Conservation (phyloP, 208 protist genomes). For the Leishmania amazonensis region DNA sequence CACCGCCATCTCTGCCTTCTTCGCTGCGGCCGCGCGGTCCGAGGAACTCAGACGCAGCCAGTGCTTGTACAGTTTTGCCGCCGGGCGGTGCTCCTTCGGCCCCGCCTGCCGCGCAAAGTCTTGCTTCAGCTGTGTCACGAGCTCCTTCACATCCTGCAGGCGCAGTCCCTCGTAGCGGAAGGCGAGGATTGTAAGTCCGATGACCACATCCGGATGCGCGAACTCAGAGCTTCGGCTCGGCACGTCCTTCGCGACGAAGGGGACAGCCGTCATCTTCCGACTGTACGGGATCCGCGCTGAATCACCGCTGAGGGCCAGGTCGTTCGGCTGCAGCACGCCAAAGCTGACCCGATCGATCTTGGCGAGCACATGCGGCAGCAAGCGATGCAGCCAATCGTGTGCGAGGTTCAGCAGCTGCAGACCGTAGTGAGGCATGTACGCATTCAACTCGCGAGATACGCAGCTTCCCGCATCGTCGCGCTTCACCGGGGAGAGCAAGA, state of each 20-base stretch:
- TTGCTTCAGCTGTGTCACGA: constrained; percentile 86
- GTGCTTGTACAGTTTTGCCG: constrained; percentile 71
- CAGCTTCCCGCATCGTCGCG: constrained; percentile 19
- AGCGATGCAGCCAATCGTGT: constrained; percentile 88
- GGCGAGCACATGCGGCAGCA: constrained; percentile 92
- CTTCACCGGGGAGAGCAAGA: constrained; percentile 33
- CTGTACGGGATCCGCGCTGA: constrained; percentile 72
- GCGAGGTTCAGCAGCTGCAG: constrained; percentile 91
- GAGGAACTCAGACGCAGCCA: constrained; percentile 74
- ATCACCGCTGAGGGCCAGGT: constrained; percentile 51
- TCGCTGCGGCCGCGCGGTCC: constrained; percentile 28
- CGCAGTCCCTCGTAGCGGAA: constrained; percentile 94
- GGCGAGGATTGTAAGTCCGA: constrained; percentile 92
- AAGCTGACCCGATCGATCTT: constrained; percentile 96
- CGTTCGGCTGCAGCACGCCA: constrained; percentile 81
- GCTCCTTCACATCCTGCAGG: constrained; percentile 64
- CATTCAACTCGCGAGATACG: constrained; percentile 36
- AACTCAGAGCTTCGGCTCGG: constrained; percentile 95
- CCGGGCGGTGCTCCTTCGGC: constrained; percentile 86
- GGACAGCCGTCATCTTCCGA: constrained; percentile 88
- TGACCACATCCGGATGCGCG: constrained; percentile 94
- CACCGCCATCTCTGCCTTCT: constrained; percentile 8
- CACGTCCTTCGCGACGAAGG: constrained; percentile 97
- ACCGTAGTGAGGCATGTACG: constrained; percentile 39
- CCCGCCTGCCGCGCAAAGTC: constrained; percentile 88